Percentiles rank a stretch among this genome's conserved stretches.
These are phyloP conservation scores for Aspergillus piperis DNA, from an alignment of 2,329 filamentous ascomycete species.

Conservation along the genomic window DNA sequence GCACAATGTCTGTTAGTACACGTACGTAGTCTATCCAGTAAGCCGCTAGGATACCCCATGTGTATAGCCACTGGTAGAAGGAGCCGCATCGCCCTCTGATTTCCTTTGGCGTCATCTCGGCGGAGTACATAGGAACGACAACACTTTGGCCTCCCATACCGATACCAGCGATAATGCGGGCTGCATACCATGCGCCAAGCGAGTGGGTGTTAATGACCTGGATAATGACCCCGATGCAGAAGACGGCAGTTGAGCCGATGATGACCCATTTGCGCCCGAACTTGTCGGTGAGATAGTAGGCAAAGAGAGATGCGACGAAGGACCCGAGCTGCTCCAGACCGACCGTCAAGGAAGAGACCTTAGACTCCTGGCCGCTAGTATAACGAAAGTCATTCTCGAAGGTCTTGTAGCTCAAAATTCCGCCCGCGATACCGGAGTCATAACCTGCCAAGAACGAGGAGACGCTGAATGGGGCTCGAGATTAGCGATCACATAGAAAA, in stretches of 20 bases:
- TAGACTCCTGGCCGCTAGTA: conserved; percentile 37
- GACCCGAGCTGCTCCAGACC: conserved; percentile 53
- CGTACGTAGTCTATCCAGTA: conserved; percentile 53
- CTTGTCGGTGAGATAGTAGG: conserved; percentile 49
- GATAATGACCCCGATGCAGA: conserved; percentile 43
- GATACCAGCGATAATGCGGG: conserved; percentile 49
- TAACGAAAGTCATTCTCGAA: conserved; percentile 48
- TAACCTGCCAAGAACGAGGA: conserved; percentile 34
- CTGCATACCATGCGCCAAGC: conserved; percentile 49
- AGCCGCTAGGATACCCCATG: conserved; percentile 39
- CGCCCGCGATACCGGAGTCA: conserved; percentile 41
- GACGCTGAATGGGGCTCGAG: not conserved
- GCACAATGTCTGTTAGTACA: not conserved
- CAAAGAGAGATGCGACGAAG: conserved; percentile 54
- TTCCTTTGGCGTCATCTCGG: conserved; percentile 47
- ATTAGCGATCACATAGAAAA: not conserved
- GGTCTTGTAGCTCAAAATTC: conserved; percentile 47
- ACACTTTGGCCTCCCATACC: conserved; percentile 50
- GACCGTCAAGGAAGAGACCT: conserved; percentile 50
- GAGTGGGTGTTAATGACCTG: conserved; percentile 52
- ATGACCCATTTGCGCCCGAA: conserved; percentile 50
- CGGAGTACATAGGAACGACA: conserved; percentile 44
- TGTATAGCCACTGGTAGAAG: conserved; percentile 41
- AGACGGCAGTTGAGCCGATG: conserved; percentile 46
- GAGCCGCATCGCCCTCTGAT: conserved; percentile 44